Evolutionary conservation across 257 asterid species (phyloP).

Genomic region (Prunella vulgaris): DNA sequence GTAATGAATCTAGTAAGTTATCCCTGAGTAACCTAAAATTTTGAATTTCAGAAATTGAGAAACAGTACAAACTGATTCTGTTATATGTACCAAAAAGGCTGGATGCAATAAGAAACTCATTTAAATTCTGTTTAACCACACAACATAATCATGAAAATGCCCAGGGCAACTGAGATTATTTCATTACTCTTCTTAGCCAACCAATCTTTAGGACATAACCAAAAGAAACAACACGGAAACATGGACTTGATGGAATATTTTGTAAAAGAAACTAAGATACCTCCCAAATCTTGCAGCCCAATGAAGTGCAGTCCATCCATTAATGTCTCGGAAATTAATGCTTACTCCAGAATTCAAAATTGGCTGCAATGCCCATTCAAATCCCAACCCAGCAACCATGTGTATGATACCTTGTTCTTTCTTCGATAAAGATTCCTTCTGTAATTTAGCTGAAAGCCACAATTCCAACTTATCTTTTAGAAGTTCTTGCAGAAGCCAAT

Average conservation of each 20-base stretch:
- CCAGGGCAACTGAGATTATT: background rate
- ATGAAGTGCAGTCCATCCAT: slow-evolving; percentile 98
- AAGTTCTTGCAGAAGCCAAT: slow-evolving; percentile 88
- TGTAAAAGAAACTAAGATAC: slow-evolving; percentile 34
- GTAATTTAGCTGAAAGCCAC: slow-evolving; percentile 69
- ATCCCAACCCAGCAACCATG: slow-evolving; percentile 88
- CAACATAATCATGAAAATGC: background rate
- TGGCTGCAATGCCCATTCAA: slow-evolving; percentile 93
- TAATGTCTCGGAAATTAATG: slow-evolving; percentile 76
- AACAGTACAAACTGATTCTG: background rate
- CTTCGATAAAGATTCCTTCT: slow-evolving; percentile 46
- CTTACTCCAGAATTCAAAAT: slow-evolving; percentile 71
- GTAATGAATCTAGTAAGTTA: background rate
- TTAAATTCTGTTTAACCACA: background rate
- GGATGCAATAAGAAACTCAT: slow-evolving; percentile 10
- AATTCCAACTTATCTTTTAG: slow-evolving; percentile 67
- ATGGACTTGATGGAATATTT: background rate
- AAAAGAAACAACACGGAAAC: background rate
- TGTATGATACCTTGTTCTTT: slow-evolving; percentile 95
- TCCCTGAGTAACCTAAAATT: background rate
- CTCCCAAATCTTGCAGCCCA: slow-evolving; percentile 99
- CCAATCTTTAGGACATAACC: background rate
- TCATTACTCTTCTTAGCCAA: background rate
- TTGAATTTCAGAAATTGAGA: background rate
- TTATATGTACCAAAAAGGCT: background rate